phyloP scores from a whole-genome alignment of 2,329 filamentous ascomycete species.

The Pseudopyrenochaeta lycopersici region DNA sequence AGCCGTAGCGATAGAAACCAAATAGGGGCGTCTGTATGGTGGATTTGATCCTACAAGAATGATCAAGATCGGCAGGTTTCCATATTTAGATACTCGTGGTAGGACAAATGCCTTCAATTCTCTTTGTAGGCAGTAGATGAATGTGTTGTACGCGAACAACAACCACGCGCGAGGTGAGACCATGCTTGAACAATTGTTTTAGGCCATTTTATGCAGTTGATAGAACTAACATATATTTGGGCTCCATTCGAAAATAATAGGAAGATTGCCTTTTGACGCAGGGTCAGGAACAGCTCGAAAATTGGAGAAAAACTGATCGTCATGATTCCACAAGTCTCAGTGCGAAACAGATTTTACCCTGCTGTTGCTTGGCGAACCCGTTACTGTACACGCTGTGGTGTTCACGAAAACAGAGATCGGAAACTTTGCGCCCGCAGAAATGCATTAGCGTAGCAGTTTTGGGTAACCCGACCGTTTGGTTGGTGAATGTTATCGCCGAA shows the following conservation, averaged over 20 bases:
- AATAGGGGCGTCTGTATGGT: not conserved
- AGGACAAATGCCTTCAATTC: not conserved
- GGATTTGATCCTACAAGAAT: too few species aligned
- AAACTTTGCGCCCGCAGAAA: not conserved
- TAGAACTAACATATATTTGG: not conserved
- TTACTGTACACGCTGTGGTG: not conserved
- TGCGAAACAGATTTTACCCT: not conserved
- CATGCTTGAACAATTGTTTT: too few species aligned
- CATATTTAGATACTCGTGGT: not conserved
- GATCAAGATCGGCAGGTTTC: not conserved
- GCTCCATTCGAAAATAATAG: not conserved
- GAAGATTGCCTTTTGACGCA: not conserved
- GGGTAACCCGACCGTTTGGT: not conserved
- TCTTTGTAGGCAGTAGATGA: not conserved
- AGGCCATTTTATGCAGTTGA: not conserved
- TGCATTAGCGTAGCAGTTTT: not conserved
- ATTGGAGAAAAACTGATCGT: not conserved
- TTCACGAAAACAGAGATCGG: constrained; percentile 3
- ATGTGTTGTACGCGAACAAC: not conserved
- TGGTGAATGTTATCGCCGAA: too few species aligned
- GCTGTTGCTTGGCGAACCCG: not conserved
- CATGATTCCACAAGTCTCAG: not conserved
- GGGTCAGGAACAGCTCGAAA: not conserved
- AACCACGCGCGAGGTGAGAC: not conserved
- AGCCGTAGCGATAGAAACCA: not conserved